Evolutionary conservation across 2,329 filamentous ascomycete genomes (phyloP).

Genomic region (Celoporthe dispersa): DNA sequence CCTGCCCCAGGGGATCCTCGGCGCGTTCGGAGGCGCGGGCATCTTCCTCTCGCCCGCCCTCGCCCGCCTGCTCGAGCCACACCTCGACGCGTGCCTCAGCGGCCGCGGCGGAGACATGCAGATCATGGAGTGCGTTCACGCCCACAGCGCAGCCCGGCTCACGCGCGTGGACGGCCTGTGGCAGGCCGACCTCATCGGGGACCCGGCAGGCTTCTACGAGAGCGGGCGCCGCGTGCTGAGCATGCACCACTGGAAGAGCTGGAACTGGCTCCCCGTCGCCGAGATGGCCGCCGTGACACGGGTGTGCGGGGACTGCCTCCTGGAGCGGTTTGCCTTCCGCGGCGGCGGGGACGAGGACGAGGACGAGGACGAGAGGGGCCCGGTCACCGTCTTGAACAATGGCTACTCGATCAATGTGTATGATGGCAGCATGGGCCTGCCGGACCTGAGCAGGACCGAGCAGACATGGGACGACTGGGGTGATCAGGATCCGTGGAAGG

Average conservation of each 20-base stretch:
- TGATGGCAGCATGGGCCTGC: conserved; percentile 39
- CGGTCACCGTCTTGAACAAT: conserved; percentile 53
- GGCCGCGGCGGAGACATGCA: conserved; percentile 58
- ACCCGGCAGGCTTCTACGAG: conserved; percentile 64
- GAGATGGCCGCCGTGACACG: conserved; percentile 52
- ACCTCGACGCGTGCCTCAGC: conserved; percentile 54
- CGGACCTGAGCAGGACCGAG: conserved; percentile 39
- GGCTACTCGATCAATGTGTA: conserved; percentile 62
- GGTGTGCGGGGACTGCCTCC: conserved; percentile 61
- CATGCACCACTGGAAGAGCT: conserved; percentile 67
- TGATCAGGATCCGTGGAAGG: conserved; percentile 45
- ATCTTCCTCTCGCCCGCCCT: conserved; percentile 62
- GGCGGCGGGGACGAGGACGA: conserved; percentile 33
- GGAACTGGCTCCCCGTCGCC: conserved; percentile 56
- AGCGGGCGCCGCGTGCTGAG: conserved; percentile 56
- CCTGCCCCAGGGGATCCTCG: conserved; percentile 55
- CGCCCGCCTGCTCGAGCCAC: conserved; percentile 49
- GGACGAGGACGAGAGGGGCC: too few species aligned
- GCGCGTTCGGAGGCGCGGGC: conserved; percentile 65
- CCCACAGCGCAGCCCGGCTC: conserved; percentile 55
- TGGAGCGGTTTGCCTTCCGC: conserved; percentile 57
- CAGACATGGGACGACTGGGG: conserved; percentile 54
- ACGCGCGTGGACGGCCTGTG: conserved; percentile 57
- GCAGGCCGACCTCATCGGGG: conserved; percentile 60
- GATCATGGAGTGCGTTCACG: conserved; percentile 60